phyloP scores from a whole-genome alignment of 495 filamentous ascomycete genomes.

The Podospora didyma region DNA sequence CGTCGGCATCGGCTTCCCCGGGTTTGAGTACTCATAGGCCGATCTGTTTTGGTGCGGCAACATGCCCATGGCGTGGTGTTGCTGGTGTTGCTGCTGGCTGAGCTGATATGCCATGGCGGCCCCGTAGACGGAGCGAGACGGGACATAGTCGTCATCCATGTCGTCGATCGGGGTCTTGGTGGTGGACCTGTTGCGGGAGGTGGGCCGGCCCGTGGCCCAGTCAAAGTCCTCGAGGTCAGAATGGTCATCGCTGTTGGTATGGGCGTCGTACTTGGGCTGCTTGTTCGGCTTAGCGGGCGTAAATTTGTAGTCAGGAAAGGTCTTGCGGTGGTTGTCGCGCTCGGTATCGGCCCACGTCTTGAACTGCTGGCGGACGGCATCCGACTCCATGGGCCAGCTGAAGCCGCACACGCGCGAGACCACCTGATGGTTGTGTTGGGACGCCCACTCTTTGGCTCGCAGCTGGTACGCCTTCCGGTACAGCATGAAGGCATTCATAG shows the following conservation, averaged over 20 bases:
- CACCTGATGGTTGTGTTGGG: conserved; percentile 90
- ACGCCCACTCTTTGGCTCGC: conserved; percentile 74
- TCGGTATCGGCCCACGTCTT: conserved; percentile 77
- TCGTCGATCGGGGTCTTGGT: conserved; percentile 29
- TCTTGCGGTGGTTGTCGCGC: conserved; percentile 76
- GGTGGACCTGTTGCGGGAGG: conserved; percentile 27
- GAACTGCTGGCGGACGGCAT: conserved; percentile 70
- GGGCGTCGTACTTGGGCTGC: conserved; percentile 38
- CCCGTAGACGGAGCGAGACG: conserved; percentile 26
- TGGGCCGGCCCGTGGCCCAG: conserved; percentile 18
- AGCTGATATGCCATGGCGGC: conserved; percentile 16
- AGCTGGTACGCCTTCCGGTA: conserved; percentile 93
- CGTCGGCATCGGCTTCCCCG: conserved; percentile 54
- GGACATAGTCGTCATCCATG: conserved; percentile 32
- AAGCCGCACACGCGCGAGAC: conserved; percentile 79
- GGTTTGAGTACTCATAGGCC: conserved; percentile 58
- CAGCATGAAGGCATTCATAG: conserved; percentile 99
- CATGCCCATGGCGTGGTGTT: conserved; percentile 28
- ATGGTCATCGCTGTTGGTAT: conserved; percentile 33
- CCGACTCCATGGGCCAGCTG: conserved; percentile 81
- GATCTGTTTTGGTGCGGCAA: conserved; percentile 44
- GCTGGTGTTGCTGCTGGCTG: too few species aligned
- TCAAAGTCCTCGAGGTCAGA: conserved; percentile 36
- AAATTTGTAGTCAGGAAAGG: conserved; percentile 94
- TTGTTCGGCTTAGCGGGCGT: conserved; percentile 72